These are phyloP conservation scores for Nigrospora sphaerica DNA, from an alignment of 2,329 filamentous ascomycete genomes.

Conservation along the genomic window DNA sequence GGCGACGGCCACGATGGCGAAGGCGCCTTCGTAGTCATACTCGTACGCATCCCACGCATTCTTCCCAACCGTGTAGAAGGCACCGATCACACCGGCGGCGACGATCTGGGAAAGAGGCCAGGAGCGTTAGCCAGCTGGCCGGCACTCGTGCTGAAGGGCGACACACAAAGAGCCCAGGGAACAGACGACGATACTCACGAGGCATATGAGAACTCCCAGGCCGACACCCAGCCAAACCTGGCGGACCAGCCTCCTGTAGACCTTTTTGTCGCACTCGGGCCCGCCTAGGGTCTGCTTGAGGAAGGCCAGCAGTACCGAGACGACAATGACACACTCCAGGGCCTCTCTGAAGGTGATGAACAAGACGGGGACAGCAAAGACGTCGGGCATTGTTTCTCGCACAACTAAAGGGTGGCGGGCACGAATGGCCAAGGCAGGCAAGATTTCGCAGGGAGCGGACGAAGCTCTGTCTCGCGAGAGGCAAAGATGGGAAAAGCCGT, in stretches of 20 bases:
- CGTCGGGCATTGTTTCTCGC: slow-evolving; percentile 5
- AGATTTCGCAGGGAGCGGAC: background rate
- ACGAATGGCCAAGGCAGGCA: background rate
- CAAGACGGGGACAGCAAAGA: slow-evolving; percentile 48
- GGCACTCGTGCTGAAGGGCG: too few relatives aligned
- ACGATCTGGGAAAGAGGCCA: slow-evolving; percentile 24
- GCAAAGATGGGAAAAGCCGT: background rate
- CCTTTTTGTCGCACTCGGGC: slow-evolving; percentile 49
- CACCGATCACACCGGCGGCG: slow-evolving; percentile 61
- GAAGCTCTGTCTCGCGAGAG: background rate
- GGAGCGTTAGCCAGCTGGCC: too few relatives aligned
- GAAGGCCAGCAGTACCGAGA: slow-evolving; percentile 81
- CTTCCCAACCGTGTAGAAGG: slow-evolving; percentile 63
- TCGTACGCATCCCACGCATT: slow-evolving; percentile 63
- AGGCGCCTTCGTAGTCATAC: slow-evolving; percentile 74
- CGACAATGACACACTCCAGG: slow-evolving; percentile 75
- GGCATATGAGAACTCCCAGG: slow-evolving; percentile 55
- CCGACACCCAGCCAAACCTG: slow-evolving; percentile 67
- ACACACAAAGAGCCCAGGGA: too few relatives aligned
- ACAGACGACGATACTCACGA: slow-evolving; percentile 26
- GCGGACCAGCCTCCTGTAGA: slow-evolving; percentile 61
- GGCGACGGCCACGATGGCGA: slow-evolving; percentile 65
- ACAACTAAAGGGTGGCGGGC: background rate
- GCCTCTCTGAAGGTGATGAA: slow-evolving; percentile 83
- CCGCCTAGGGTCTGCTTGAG: slow-evolving; percentile 71